phyloP scores from a whole-genome alignment of 768 basidiomycete genomes.

The Phylloporus rhodoxanthus region DNA sequence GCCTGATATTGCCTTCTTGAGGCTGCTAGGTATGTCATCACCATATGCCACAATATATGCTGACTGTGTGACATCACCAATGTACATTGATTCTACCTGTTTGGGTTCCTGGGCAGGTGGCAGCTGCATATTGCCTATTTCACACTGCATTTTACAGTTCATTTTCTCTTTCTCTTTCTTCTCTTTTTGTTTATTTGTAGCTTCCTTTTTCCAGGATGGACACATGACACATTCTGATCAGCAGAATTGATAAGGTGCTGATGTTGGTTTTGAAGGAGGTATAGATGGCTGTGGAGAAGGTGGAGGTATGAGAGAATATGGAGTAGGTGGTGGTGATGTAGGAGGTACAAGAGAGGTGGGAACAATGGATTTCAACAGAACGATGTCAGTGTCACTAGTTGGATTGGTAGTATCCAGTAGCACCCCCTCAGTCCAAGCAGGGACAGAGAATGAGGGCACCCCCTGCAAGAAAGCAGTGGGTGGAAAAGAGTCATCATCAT shows the following conservation, averaged over 20 bases:
- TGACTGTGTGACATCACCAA: background rate
- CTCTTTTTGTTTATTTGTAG: background rate
- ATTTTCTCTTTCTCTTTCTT: too few relatives aligned
- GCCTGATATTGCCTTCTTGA: background rate
- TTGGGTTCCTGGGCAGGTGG: background rate
- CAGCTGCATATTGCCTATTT: background rate
- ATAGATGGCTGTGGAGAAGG: too few relatives aligned
- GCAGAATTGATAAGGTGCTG: background rate
- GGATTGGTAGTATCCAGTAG: background rate
- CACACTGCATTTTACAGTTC: background rate
- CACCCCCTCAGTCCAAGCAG: background rate
- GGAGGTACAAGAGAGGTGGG: background rate
- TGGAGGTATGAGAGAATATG: too few relatives aligned
- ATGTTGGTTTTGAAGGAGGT: too few relatives aligned
- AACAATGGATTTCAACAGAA: too few relatives aligned
- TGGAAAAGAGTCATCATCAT: background rate
- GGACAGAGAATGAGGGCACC: background rate
- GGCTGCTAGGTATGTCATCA: background rate
- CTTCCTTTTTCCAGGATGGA: background rate
- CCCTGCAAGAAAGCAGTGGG: background rate
- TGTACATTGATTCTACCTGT: background rate
- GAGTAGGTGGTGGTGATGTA: background rate
- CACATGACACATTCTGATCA: background rate
- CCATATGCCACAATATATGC: conserved; percentile 1
- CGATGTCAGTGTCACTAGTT: background rate